Base-by-base conservation (phyloP, 768 basidiomycete genomes). In the Tulasnella sp. region DNA sequence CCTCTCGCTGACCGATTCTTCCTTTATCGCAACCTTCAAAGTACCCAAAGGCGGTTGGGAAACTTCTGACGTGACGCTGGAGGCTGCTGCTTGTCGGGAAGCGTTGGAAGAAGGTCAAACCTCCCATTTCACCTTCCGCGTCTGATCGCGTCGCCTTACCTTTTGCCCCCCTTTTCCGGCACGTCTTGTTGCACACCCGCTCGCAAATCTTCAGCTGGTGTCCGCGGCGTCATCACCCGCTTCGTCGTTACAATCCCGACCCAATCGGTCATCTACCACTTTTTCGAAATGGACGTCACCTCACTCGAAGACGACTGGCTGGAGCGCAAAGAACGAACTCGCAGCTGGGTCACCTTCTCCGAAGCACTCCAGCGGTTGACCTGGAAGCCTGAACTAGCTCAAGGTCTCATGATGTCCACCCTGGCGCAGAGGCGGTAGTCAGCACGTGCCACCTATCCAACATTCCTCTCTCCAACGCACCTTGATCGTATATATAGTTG, bases 11-110 rank as follows among this genome's bases (percentile, higher is more conserved):
- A 25, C 23, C 46, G n/a, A 31, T 12, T 34, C 37, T 29, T 34
- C 31, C 14, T 15, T 60, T n/a, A 15, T 58, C n/a, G 34, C 27
- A n/a, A n/a, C n/a, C n/a, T 43, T 23, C 46, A 50, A 67, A 90
- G 88, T 91, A 66, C 88, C 88, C n/a, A 91, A 91, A 75, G 88
- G 88, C 69, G 88, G 88, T 67, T 91, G 83, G 83, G 88, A 91
- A 71, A 73, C 80, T 63, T 76, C 83, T 57, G 88, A 91, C 77
- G 81, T 76, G 65, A 76, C 74, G 70, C 73, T 90, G 66, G 86
- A 89, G 76, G 82, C 80, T 73, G 88, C 88, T 68, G 88, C 88
- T 73, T 84, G 80, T 66, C 79, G 88, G 70, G 88, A 91, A 81
- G 88, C 88, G 73, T 76, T 84, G 70, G 88, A 91, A 86, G 88